phyloP scores from a whole-genome alignment of 352 stramenopile species.

The Lagenidium giganteum region DNA sequence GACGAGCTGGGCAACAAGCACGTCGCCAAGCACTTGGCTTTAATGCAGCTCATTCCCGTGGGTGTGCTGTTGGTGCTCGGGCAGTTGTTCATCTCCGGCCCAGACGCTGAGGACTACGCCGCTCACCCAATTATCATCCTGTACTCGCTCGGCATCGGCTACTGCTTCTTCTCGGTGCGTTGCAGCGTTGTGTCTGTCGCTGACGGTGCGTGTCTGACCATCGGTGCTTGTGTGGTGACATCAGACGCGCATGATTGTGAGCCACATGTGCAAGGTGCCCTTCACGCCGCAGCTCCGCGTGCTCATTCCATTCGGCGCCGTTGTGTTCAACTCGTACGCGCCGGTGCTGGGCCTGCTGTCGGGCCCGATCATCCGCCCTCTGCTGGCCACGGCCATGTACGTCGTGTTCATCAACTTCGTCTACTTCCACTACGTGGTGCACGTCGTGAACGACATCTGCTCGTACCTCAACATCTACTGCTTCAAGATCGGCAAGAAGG shows the following conservation, averaged over 20 bases:
- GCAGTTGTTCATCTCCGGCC: conserved; percentile 56
- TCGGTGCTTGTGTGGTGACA: conserved; percentile 1
- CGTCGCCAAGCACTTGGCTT: conserved; percentile 57
- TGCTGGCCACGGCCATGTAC: conserved; percentile 57
- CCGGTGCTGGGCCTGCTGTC: conserved; percentile 29
- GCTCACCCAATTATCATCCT: conserved; percentile 62
- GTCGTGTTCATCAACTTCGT: conserved; percentile 54
- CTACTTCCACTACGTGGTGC: conserved; percentile 65
- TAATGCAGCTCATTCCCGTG: conserved; percentile 60
- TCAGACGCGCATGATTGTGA: conserved; percentile 77
- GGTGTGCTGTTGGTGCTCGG: conserved; percentile 42
- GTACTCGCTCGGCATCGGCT: conserved; percentile 64
- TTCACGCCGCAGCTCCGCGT: conserved; percentile 68
- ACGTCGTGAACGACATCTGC: conserved; percentile 74
- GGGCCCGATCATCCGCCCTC: conserved; percentile 37
- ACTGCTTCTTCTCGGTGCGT: conserved; percentile 73
- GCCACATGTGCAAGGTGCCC: conserved; percentile 81
- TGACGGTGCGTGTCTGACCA: background rate
- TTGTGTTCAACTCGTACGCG: conserved; percentile 60
- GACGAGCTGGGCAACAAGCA: conserved; percentile 75
- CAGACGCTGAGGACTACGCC: conserved; percentile 43
- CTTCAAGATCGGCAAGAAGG: conserved; percentile 74
- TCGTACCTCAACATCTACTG: conserved; percentile 70
- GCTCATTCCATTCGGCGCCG: conserved; percentile 60
- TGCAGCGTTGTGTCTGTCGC: no score